Percentiles rank a stretch among this genome's conserved stretches.
Evolutionary conservation across 345 rosid species (phyloP).

Genomic region (Brassica carinata): DNA sequence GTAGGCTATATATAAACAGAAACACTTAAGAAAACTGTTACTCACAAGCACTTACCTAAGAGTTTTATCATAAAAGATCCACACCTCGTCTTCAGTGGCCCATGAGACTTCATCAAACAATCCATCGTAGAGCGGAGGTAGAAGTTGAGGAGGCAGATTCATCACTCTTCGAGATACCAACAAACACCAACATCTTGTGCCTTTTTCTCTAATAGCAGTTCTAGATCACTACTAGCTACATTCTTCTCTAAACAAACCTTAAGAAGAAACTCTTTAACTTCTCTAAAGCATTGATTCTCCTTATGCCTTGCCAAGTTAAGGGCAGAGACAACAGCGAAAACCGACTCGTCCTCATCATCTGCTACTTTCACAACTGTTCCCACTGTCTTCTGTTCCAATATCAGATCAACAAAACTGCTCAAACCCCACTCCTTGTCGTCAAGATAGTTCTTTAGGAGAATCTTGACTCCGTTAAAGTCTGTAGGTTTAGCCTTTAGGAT

Average conservation of each 20-base stretch:
- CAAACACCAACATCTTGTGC: constrained; percentile 61
- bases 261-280: constrained; percentile 65
- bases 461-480: constrained; percentile 82
- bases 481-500: constrained; percentile 58
- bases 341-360: constrained; percentile 66
- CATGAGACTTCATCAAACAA: constrained; percentile 82
- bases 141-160: constrained; percentile 88
- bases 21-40: neutral
- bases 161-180: constrained; percentile 84
- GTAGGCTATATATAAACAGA: constrained; percentile 57
- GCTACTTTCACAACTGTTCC: constrained; percentile 90
- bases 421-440: constrained; percentile 80
- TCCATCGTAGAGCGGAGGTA: constrained; percentile 79
- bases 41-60: neutral
- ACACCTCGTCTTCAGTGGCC: constrained; percentile 97
- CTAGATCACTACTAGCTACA: constrained; percentile 41
- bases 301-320: constrained; percentile 79
- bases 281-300: constrained; percentile 63
- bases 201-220: constrained; percentile 56
- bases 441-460: constrained; percentile 64
- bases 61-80: constrained; percentile 18
- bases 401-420: constrained; percentile 84
- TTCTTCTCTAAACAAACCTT: constrained; percentile 55
- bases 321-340: constrained; percentile 64
- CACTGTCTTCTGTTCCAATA: constrained; percentile 78